A percentile compares a stretch with the other conserved stretches of the same genome.
Conservation (phyloP, 176 grass and related monocot genomes). For the Carex myosuroides region DNA sequence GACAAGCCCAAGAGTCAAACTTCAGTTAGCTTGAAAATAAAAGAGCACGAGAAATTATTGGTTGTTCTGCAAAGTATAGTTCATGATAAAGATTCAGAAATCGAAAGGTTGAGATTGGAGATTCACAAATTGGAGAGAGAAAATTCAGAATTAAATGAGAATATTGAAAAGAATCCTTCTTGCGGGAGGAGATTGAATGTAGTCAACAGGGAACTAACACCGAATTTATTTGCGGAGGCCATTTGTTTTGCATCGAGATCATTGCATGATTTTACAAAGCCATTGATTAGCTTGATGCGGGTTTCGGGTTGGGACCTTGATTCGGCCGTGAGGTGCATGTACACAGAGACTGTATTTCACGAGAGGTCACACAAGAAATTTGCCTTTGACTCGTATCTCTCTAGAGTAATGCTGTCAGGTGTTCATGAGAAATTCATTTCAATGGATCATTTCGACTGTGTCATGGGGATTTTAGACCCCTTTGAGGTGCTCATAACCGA, state of each 20-base stretch:
- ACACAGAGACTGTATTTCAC: slow-evolving; percentile 31
- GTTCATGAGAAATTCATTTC: slow-evolving; percentile 19
- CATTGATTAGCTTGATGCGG: slow-evolving; percentile 38
- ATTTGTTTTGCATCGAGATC: slow-evolving; percentile 35
- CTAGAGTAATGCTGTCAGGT: slow-evolving; percentile 41
- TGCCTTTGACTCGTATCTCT: slow-evolving; percentile 55
- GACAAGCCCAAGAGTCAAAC: slow-evolving; percentile 33
- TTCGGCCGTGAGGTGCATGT: slow-evolving; percentile 17
- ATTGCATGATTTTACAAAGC: slow-evolving; percentile 68
- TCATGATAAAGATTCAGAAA: slow-evolving; percentile 61
- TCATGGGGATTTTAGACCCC: slow-evolving; percentile 52
- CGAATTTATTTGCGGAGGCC: slow-evolving; percentile 36
- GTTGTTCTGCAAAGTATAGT: slow-evolving; percentile 48
- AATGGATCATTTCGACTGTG: slow-evolving; percentile 35
- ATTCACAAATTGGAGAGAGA: slow-evolving; percentile 38
- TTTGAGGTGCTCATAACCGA: slow-evolving; percentile 54
- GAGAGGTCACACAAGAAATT: slow-evolving; percentile 60
- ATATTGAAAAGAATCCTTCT: slow-evolving; percentile 8
- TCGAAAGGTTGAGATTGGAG: slow-evolving; percentile 37
- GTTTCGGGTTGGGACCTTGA: slow-evolving; percentile 54
- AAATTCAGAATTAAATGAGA: slow-evolving; percentile 35
- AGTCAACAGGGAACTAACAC: slow-evolving; percentile 20
- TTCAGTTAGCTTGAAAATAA: slow-evolving; percentile 30
- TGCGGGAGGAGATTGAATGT: slow-evolving; percentile 8
- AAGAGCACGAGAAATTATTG: slow-evolving; percentile 38